Evolutionary conservation across 306 rosid species (phyloP), one percentile per base, ranked within the genome.

Genomic region (Malus sylvestris): DNA sequence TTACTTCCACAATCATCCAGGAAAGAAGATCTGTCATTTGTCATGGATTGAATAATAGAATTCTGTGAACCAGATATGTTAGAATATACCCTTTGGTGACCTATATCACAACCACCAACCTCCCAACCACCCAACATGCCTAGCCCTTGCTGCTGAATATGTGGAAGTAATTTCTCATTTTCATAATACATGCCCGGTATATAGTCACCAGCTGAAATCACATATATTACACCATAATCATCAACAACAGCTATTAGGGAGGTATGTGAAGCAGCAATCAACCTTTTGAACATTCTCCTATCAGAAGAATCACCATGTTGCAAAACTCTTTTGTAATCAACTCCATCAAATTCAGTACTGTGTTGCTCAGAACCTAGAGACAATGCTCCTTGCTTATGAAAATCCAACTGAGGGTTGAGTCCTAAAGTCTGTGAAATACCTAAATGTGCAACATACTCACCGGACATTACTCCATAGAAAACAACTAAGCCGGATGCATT

Each of bases 61-160:
- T 67, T 67, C 62, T 59, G 78, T 81, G 44, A 13, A 27, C 85
- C 79, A 25, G 81, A 57, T 40, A 70, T 84, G 71, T 80, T 78
- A 67, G 87, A 71, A 86, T 59, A 65, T 10, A 70, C 84, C 74
- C 81, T 81, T 87, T 88, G 96, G 81, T 76, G 68, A 60, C 95
- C 88, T 49, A 95, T 87, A 76, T 86, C 83, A 81, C 86, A 90
- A 80, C 96, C 96, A 71, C 91, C 97, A 63, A 88, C 95, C 74
- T 91, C 91, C 93, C 92, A 94, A 67, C 91, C 89, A 86, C 82
- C 88, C 83, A 86, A 81, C 84, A 79, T 76, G 59, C 96, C 97
- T 81, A 83, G 80, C 73, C 93, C 88, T 57, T 67, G 71, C 74
- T 89, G 76, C 71, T 83, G 89, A 86, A 70, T 75, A 84, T 79